These are phyloP conservation scores for Mycena sp. DNA, from an alignment of 1,284 basidiomycete species.

Conservation along the genomic window DNA sequence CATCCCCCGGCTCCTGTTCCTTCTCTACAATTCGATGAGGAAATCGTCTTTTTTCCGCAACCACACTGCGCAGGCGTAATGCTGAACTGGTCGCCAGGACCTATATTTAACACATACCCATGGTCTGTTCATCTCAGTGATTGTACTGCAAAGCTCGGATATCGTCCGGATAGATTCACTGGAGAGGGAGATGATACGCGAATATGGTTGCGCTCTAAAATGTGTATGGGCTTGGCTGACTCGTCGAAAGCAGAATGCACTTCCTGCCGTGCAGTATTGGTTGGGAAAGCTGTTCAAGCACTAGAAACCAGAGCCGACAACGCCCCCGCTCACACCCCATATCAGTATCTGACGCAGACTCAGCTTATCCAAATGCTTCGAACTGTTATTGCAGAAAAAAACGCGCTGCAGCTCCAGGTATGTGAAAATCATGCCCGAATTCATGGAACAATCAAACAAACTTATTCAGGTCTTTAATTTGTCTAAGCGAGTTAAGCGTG, in stretches of 20 bases:
- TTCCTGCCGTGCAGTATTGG: neutral
- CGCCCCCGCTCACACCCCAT: neutral
- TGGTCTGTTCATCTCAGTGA: neutral
- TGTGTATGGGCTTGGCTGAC: neutral
- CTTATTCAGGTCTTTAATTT: neutral
- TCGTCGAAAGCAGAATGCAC: neutral
- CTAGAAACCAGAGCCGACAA: neutral
- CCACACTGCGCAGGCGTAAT: neutral
- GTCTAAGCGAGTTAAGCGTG: too few relatives aligned
- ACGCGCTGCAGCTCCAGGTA: neutral
- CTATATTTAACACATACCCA: neutral
- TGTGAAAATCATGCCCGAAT: neutral
- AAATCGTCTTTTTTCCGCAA: too few relatives aligned
- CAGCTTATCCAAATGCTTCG: neutral
- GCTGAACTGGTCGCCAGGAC: neutral
- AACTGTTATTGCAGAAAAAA: neutral
- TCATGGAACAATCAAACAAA: neutral
- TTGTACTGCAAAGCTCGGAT: neutral
- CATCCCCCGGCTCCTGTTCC: too few relatives aligned
- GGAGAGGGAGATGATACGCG: neutral
- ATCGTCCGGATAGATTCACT: neutral
- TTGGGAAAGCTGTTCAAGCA: neutral
- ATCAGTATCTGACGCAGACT: neutral
- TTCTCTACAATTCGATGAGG: too few relatives aligned
- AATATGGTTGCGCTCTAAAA: neutral